Conservation (phyloP, 192 early-diverging fungal species). For the Umbelopsis sp. region DNA sequence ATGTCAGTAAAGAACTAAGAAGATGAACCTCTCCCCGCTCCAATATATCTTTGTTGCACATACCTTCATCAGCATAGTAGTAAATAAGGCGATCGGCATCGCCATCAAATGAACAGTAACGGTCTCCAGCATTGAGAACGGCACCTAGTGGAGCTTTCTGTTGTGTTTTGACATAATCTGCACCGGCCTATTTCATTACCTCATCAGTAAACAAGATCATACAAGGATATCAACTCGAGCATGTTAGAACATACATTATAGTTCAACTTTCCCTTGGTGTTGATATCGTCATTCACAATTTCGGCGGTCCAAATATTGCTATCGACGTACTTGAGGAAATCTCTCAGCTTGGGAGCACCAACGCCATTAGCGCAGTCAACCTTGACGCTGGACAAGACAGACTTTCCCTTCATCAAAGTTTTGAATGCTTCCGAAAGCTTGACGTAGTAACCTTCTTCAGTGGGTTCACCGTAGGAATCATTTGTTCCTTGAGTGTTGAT, state of each 20-base stretch:
- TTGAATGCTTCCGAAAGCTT: conserved; percentile 89
- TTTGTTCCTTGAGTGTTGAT: conserved; percentile 24
- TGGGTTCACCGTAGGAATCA: conserved; percentile 56
- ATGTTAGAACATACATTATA: conserved; percentile 57
- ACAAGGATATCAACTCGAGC: background rate
- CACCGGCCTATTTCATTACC: conserved; percentile 73
- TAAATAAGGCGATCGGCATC: conserved; percentile 98
- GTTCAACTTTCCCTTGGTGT: conserved; percentile 79
- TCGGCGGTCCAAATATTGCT: conserved; percentile 65
- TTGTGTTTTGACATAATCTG: conserved; percentile 96
- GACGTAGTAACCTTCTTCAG: conserved; percentile 88
- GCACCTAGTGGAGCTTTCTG: conserved; percentile 79
- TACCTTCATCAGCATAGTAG: conserved; percentile 85
- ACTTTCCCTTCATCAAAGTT: conserved; percentile 68
- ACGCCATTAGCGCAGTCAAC: conserved; percentile 98
- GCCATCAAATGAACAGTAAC: conserved; percentile 93
- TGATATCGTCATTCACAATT: conserved; percentile 77
- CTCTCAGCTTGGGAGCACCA: conserved; percentile 87
- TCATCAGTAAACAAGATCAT: background rate
- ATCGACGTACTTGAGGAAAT: conserved; percentile 68
- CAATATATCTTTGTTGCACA: background rate
- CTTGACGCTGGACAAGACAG: conserved; percentile 64
- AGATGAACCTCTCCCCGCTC: background rate
- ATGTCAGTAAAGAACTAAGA: background rate
- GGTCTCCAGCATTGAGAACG: conserved; percentile 61